Conservation (phyloP, 371 early-diverging fungal genomes). For the Syncephalastrum contaminatum region DNA sequence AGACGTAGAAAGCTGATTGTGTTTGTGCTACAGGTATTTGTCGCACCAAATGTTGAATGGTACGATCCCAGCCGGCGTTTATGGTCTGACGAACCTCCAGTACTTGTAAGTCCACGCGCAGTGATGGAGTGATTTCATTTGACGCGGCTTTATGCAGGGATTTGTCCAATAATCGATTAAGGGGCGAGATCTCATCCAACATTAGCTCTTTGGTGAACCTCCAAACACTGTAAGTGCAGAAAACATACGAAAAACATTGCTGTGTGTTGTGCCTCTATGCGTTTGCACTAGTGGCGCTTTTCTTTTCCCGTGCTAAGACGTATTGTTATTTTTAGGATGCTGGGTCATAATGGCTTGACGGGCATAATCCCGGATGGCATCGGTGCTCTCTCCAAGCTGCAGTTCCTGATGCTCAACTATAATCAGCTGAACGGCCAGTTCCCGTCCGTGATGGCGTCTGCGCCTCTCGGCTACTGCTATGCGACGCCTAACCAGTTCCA, state of each 20-base stretch:
- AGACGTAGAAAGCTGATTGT: slow-evolving; percentile 1
- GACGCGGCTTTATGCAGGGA: slow-evolving; percentile 25
- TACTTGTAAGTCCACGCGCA: slow-evolving; percentile 24
- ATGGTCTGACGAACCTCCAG: slow-evolving; percentile 25
- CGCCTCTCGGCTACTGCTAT: slow-evolving; percentile 43
- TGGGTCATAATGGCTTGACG: slow-evolving; percentile 46
- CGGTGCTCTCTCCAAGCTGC: slow-evolving; percentile 35
- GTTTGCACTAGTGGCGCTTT: neutral
- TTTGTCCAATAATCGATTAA: slow-evolving; percentile 53
- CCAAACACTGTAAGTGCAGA: slow-evolving; percentile 37
- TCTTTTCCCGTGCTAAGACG: neutral
- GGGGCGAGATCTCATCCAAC: slow-evolving; percentile 40
- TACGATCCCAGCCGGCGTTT: slow-evolving; percentile 36
- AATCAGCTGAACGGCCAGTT: slow-evolving; percentile 52
- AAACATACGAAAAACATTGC: no score
- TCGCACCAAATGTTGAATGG: slow-evolving; percentile 42
- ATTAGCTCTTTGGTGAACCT: slow-evolving; percentile 42
- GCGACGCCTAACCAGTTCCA: slow-evolving; percentile 55
- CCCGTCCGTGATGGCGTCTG: slow-evolving; percentile 43
- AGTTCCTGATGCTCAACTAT: slow-evolving; percentile 47
- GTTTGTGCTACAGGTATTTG: slow-evolving; percentile 18
- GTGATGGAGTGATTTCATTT: neutral
- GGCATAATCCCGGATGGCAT: slow-evolving; percentile 49
- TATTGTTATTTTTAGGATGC: slow-evolving; percentile 23
- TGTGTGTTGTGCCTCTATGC: no score